Base-by-base conservation (phyloP, 2,329 filamentous ascomycete species). In the Fusarium sp. region DNA sequence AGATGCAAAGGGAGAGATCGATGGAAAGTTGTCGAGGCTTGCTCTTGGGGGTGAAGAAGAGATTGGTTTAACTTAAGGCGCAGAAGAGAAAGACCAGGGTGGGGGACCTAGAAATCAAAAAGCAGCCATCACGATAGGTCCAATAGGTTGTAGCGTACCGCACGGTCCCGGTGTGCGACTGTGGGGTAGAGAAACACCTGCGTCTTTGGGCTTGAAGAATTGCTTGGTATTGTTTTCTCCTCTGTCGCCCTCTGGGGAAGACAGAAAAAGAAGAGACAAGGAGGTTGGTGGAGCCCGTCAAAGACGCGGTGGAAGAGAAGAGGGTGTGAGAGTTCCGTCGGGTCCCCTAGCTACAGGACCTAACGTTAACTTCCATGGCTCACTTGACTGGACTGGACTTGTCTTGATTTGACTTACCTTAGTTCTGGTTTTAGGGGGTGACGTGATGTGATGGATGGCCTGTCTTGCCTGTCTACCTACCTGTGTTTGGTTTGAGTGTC, bases 61-160 rank as follows among this genome's bases (percentile, higher is more conserved):
- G 54, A 67, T 64, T 55, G 66, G 65, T 69, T 68, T 64, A 68
- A 70, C 68, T 68, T 64, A 68, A 70, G 53, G 59, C 65, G 49
- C 51, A 53, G 50, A 54, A 58, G 26, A 7, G 50, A 46, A 56
- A 58, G 19, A 19, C 19, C 19, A 19, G 61, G 55, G 68, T 70
- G 68, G 67, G 19, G 54, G 64, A 65, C 59, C 42, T 58, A 36
- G 54, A 64, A 71, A 58, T 63, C 57, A 55, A 62, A 45, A 62
- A 64, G 60, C 63, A 62, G 52, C 42, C 53, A 58, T 58, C 56
- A 69, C 69, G 65, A 71, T 71, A 71, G 55, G 57, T 60, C 44
- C 63, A 52, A 63, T 67, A 65, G 56, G 60, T 54, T 60, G 58
- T 46, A 29, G 58, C 44, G 58, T 46, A 29, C 56, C 44, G 60